Evolutionary conservation across 371 early-diverging fungal genomes (phyloP), one percentile per base, ranked within the genome.

Genomic region (Apophysomyces ossiformis): DNA sequence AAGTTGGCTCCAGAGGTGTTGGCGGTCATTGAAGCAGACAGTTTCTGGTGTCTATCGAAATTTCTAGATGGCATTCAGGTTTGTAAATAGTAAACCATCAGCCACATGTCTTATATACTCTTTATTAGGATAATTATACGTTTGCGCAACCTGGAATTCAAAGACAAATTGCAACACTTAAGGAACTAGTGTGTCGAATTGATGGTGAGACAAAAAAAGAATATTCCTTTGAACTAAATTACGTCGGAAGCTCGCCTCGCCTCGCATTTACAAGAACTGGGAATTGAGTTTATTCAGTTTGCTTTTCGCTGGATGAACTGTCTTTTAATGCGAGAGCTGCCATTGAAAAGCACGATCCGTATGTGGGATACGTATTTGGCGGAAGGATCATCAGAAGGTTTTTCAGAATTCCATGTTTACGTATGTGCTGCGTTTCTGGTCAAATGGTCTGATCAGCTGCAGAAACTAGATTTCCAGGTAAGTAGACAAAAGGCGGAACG

Each of bases 241-340:
- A 69, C 37, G 13, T 57, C 36, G 54, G 9, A 65, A 92, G 95
- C 87, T 21, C 92, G 89, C 43, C 74, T 95, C 58, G 87, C 90
- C 18, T 72, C 75, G 18, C 99, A 98, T 75, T 83, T 99, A 37
- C 88, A 91, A 58, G 76, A 85, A 1, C 92, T 97, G 79, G 92
- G 92, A 9, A 86, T 99, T 16, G 96, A 99, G 66, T 97, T 97
- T 73, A 94, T 99, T 58, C 98, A 99, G 75, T 98, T 99, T 87
- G 95, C 97, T 15, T 99, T 99, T 74, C 87, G 99, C 45, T 99
- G 99, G 99, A 96, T 99, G 92, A 99, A 98, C 76, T 99, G 99
- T 73, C 74, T 99, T 60, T 81, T 99, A 73, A 95, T 98, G 94
- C 88, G 99, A 45, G 99, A 99, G 77, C 77, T 99, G 41, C 87